Evolutionary conservation across 257 asterid species (phyloP), one percentile per base, ranked within the genome.

Genomic region (Solanum appendiculatum): DNA sequence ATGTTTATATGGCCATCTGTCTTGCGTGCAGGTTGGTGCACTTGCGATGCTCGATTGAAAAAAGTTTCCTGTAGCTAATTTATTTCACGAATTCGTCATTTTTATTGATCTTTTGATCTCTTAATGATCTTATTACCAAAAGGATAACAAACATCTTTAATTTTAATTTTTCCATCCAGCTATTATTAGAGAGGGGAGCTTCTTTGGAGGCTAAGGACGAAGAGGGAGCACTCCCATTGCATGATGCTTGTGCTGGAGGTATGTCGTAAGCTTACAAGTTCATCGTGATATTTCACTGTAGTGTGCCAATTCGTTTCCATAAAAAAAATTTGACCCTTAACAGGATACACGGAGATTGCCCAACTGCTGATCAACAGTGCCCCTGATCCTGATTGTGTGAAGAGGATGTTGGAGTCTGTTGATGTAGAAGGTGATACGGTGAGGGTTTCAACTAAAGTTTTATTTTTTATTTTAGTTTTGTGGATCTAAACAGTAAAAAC

Each of bases 221-320:
- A 86, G 98, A 94, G 80, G 94, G 96, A 60, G 98, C 94, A 39
- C 90, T 93, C 86, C 98, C 98, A 2, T 87, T 96, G 91, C 98
- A 96, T 85, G 98, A 96, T 93, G 98, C 98, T 77, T 94, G 96
- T 92, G 98, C 98, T 64, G 98, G 98, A 90, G 98, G 98, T 94
- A 63, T 7, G 81, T 78, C 85, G 25, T 73, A 25, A 31, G 5
- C 42, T 29, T 81, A 4, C 44, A 48, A 44, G 66, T 48, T 80
- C 18, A 46, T 18, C 48, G 20, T 46, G 66, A 80, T 27, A 18
- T 1, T 0, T 46, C 20, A 46, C 10, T 0, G 42, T 0, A 69
- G 36, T 36, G 18, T n/a, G n/a, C 40, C 48, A 14, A 34, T 34
- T 83, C 54, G 27, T 80, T 29, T 29, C 85, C 29, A 48, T 9